Base-by-base conservation (phyloP, 371 early-diverging fungal genomes). In the Mortierella sp. region DNA sequence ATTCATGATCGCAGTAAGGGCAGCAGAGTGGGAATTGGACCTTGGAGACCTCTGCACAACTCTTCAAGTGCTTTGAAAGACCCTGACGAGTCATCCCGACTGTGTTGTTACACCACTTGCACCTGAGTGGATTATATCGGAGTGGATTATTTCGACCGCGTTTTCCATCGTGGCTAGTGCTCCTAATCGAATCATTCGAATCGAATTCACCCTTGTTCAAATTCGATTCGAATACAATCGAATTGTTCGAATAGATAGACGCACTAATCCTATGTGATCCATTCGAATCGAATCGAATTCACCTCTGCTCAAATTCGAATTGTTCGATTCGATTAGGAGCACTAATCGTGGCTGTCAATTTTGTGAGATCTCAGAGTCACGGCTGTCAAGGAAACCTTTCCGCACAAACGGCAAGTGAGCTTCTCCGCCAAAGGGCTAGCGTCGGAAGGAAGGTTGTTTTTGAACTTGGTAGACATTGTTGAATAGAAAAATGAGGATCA, bases 11-110 rank as follows among this genome's bases (percentile, higher is more conserved):
- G 50, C 72, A 72, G 44, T 42, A 65, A 14, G 72, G 72, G 50
- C 72, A 72, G 72, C 47, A 48, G 24, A 48, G 72, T 72, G 72
- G 72, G 72, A 72, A 72, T 26, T 72, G 72, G 72, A 28, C 72
- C 72, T 72, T 26, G 14, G 72, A 72, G 72, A 72, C 72, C 44
- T 72, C 50, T 48, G 16, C 16, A 50, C 72, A 72, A 3, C 7
- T n/a, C 7, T 24, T 72, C 72, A 72, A 48, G 48, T 72, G 72
- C 72, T 72, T 72, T 72, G 72, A 48, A n/a, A 72, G 47, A 72
- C 72, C 44, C 28, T 44, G 21, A 55, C 73, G 55, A 54, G 73
- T 73, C 54, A 54, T 55, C 55, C 50, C 55, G 73, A 55, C 54
- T 38, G 50, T 73, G 0, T 26, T 54, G 50, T 55, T n/a, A 38